These are phyloP conservation scores for Sanghuangporus weigelae DNA, from an alignment of 1,284 basidiomycete species.

Conservation along the genomic window DNA sequence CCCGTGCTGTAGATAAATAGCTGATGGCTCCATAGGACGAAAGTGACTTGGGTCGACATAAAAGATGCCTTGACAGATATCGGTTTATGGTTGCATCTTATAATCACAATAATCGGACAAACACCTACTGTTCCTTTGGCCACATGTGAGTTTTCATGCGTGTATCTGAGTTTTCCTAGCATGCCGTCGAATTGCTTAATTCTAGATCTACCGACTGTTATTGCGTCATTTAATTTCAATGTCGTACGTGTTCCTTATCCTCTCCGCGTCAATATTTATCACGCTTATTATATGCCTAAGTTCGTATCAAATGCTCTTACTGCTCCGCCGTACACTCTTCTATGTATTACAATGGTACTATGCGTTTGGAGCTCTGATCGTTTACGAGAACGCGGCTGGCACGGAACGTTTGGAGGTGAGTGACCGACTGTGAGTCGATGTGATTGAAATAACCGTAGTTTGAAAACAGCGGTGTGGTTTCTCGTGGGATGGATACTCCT, in stretches of 20 bases:
- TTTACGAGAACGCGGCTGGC: constrained; percentile 31
- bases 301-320: constrained; percentile 34
- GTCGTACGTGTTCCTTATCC: constrained; percentile 18
- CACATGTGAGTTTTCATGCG: constrained; percentile 27
- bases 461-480: constrained; percentile 31
- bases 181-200: neutral
- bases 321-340: constrained; percentile 33
- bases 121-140: constrained; percentile 32
- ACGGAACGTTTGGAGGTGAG: constrained; percentile 32
- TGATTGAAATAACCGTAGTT: neutral
- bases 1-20: neutral
- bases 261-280: neutral
- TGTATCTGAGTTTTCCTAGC: neutral
- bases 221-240: constrained; percentile 34
- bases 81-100: constrained; percentile 31
- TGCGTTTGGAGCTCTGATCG: constrained; percentile 32
- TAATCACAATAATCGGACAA: constrained; percentile 30
- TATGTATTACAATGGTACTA: constrained; percentile 30
- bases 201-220: constrained; percentile 34
- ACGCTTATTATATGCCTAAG: neutral
- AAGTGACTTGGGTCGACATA: constrained; percentile 30
- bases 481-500: constrained; percentile 33
- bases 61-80: constrained; percentile 31
- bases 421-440: neutral
- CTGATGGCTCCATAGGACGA: constrained; percentile 23